A percentile compares a stretch with the other conserved stretches of the same genome.
phyloP scores from a whole-genome alignment of 176 grass and related monocot species.

The Triticum aestivum region IWGSC_CS_RefSeq_v2.1 NC_057800.1:69852449-69852948 shows the following conservation, averaged over 20 bases:
- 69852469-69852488: conserved; percentile 87
- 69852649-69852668: conserved; percentile 13
- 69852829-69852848: neutral
- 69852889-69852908: neutral
- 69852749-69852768: neutral
- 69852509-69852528: conserved; percentile 97
- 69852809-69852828: neutral
- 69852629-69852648: neutral
- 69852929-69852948: neutral
- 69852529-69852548: conserved; percentile 79
- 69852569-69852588: neutral
- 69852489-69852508: conserved; percentile 86
- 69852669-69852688: neutral
- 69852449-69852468: conserved; percentile 48
- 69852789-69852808: neutral
- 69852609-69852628: neutral
- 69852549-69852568: conserved; percentile 13
- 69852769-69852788: neutral
- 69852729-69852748: neutral
- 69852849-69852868: conserved; percentile 12
- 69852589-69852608: neutral
- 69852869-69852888: neutral
- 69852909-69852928: neutral
- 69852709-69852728: neutral
- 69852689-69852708: neutral